phyloP scores from a whole-genome alignment of 2,329 filamentous ascomycete species.

The Diplodia corticola region DNA sequence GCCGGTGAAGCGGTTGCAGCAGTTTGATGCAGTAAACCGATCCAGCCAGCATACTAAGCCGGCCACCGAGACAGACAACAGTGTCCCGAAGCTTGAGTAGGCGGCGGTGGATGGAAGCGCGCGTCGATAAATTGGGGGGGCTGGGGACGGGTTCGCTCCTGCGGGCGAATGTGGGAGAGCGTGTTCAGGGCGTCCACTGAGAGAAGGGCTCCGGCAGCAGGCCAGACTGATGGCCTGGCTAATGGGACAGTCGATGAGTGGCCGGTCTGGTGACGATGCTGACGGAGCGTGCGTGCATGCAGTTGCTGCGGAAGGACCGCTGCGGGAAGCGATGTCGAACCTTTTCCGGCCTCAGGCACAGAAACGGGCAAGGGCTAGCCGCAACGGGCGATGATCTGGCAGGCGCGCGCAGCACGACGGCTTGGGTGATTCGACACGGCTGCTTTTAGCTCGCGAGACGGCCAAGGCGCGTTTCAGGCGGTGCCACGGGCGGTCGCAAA shows the following conservation, averaged over 20 bases:
- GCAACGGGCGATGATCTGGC: neutral
- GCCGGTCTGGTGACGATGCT: neutral
- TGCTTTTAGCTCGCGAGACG: neutral
- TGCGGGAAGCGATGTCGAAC: neutral
- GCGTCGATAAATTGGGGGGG: neutral
- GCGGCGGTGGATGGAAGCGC: no score
- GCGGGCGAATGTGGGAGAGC: neutral
- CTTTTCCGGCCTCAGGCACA: slow-evolving; percentile 10
- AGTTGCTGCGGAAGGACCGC: neutral
- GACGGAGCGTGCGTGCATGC: neutral
- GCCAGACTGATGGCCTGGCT: neutral
- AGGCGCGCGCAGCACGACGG: neutral
- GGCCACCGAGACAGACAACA: neutral
- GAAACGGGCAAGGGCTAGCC: neutral
- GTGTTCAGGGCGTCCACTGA: neutral
- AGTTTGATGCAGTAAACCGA: neutral
- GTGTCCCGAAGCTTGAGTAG: neutral
- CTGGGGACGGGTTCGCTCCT: neutral
- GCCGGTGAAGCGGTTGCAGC: neutral
- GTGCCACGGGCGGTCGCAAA: neutral
- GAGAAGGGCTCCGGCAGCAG: neutral
- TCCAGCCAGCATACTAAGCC: neutral
- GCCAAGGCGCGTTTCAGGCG: neutral
- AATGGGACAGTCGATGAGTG: neutral
- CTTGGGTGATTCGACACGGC: neutral